A percentile compares a stretch with the other conserved stretches of the same genome.
These are phyloP conservation scores for Halocafeteria seosinensis DNA, from an alignment of 108 stramenopile genomes.

Conservation along the genomic window DNA sequence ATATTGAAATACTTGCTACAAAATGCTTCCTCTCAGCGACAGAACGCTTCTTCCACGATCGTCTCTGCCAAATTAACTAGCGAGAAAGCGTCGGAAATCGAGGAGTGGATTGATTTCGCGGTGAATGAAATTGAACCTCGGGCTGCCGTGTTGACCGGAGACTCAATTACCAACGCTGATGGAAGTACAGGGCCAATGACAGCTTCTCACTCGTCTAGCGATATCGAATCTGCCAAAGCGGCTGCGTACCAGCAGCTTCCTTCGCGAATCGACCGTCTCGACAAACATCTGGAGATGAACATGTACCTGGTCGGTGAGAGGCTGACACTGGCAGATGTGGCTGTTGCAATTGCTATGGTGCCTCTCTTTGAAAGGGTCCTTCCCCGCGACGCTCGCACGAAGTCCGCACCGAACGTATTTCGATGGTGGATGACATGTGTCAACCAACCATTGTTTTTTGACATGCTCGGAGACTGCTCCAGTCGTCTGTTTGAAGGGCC, in stretches of 20 bases:
- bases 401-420: conserved; percentile 37
- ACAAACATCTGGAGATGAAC: conserved; percentile 31
- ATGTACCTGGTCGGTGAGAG: conserved; percentile 55
- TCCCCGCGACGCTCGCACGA: conserved; percentile 43
- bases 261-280: conserved; percentile 41
- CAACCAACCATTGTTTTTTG: conserved; percentile 54
- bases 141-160: conserved; percentile 60
- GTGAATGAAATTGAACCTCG: conserved; percentile 69
- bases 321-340: conserved; percentile 72
- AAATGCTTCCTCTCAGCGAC: no score
- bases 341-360: conserved; percentile 55
- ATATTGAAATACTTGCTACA: no score
- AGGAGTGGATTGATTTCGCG: conserved; percentile 66
- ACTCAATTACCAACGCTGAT: conserved; percentile 61
- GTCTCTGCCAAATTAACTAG: no score
- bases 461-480: conserved; percentile 63
- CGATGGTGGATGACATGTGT: conserved; percentile 63
- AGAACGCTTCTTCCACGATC: no score
- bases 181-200: conserved; percentile 46
- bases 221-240: conserved; percentile 46
- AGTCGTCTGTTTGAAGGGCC: conserved; percentile 49
- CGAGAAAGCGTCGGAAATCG: no score
- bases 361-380: conserved; percentile 65
- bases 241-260: conserved; percentile 43
- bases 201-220: no score